A percentile compares a stretch with the other conserved stretches of the same genome.
Evolutionary conservation across 805 yeast species (phyloP).

Genomic region (Starmerella potacharoeniae): DNA sequence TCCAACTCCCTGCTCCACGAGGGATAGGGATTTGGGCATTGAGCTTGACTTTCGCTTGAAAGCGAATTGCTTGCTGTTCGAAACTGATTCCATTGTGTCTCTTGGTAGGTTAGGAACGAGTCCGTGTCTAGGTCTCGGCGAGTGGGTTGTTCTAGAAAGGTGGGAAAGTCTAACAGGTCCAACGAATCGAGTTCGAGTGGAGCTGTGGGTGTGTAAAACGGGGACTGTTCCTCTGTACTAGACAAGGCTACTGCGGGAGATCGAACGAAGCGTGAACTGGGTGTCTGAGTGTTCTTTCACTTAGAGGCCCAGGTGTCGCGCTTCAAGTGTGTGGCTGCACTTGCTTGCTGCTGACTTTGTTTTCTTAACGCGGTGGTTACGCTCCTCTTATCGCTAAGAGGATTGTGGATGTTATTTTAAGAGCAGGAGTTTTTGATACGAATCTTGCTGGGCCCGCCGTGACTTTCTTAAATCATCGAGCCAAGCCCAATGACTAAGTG

Average conservation of each 20-base stretch:
- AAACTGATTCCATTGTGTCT: neutral
- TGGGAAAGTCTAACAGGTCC: slow-evolving; percentile 10
- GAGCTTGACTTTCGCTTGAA: neutral
- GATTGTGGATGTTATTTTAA: neutral
- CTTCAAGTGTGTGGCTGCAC: neutral
- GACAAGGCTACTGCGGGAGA: slow-evolving; percentile 8
- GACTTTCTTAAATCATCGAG: neutral
- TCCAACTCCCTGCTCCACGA: neutral
- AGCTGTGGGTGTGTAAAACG: slow-evolving; percentile 12
- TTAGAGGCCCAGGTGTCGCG: slow-evolving; percentile 5
- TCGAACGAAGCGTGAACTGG: slow-evolving; percentile 3
- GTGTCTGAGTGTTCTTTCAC: neutral
- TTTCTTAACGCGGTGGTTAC: neutral
- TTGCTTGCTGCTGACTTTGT: slow-evolving; percentile 1
- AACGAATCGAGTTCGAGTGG: slow-evolving; percentile 14
- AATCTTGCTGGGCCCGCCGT: neutral
- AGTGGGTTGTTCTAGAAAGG: slow-evolving; percentile 1
- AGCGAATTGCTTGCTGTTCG: neutral
- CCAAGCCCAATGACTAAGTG: neutral
- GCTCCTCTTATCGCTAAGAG: neutral
- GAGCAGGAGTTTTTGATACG: neutral
- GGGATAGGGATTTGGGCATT: no score
- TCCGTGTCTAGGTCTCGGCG: neutral
- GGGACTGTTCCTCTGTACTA: slow-evolving; percentile 11
- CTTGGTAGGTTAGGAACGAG: neutral